Evolutionary conservation across 2,329 filamentous ascomycete genomes (phyloP).

Genomic region (Botryotinia narcissicola): DNA sequence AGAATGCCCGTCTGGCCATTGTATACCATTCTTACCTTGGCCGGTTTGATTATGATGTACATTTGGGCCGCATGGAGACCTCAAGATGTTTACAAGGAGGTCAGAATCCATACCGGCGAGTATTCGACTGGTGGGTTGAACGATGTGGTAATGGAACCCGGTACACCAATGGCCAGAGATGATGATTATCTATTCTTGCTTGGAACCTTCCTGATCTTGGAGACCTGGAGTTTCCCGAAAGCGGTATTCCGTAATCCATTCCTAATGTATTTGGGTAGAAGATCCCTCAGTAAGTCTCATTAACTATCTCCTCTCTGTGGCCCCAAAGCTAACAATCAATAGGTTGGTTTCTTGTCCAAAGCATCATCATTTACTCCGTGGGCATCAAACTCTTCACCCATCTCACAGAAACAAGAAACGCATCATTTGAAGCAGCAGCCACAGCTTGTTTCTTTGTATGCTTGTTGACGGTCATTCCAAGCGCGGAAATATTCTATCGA

Average conservation of each 20-base stretch:
- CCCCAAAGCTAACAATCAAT: background rate
- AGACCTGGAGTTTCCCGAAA: conserved; percentile 42
- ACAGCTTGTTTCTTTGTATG: conserved; percentile 20
- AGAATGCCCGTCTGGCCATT: conserved; percentile 38
- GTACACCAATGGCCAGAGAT: conserved; percentile 41
- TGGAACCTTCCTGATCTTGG: conserved; percentile 43
- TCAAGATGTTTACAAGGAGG: conserved; percentile 40
- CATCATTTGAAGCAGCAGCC: conserved; percentile 4
- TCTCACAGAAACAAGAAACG: background rate
- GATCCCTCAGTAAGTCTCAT: conserved; percentile 44
- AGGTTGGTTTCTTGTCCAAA: conserved; percentile 45
- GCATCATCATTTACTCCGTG: conserved; percentile 43
- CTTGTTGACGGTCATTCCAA: conserved; percentile 13
- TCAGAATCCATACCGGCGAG: conserved; percentile 42
- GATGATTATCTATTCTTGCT: conserved; percentile 47
- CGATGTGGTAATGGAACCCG: conserved; percentile 35
- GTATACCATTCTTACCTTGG: conserved; percentile 32
- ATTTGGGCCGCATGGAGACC: conserved; percentile 44
- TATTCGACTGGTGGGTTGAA: conserved; percentile 43
- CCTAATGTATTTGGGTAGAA: conserved; percentile 43
- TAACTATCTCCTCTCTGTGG: background rate
- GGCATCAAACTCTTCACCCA: conserved; percentile 41
- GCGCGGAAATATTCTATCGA: conserved; percentile 25
- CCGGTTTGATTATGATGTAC: conserved; percentile 44
- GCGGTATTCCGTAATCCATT: conserved; percentile 39